Evolutionary conservation across 495 filamentous ascomycete genomes (phyloP).

Genomic region (Daldinia grandis): DNA sequence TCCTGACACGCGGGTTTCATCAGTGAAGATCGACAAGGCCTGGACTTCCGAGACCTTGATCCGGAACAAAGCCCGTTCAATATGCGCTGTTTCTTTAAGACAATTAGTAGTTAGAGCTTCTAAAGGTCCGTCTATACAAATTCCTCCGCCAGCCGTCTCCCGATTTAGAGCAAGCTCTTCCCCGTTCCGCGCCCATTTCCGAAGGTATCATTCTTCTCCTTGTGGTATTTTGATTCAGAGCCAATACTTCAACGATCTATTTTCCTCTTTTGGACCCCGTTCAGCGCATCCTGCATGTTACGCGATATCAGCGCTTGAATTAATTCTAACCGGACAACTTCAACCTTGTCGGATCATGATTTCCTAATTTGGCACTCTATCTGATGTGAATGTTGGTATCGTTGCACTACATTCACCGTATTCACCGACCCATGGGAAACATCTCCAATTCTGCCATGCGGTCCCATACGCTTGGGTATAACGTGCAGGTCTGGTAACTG

Average conservation of each 20-base stretch:
- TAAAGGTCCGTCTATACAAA: conserved; percentile 12
- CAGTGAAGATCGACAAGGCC: conserved; percentile 27
- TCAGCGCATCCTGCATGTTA: conserved; percentile 41
- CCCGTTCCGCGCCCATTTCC: conserved; percentile 36
- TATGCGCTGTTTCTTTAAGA: not conserved
- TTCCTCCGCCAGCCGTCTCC: not conserved
- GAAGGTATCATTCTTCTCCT: conserved; percentile 27
- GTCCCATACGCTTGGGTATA: conserved; percentile 33
- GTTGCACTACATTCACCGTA: conserved; percentile 64
- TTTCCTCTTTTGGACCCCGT: conserved; percentile 7
- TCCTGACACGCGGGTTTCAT: conserved; percentile 1
- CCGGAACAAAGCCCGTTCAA: conserved; percentile 11
- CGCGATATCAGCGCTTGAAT: conserved; percentile 42
- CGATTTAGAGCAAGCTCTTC: conserved; percentile 12
- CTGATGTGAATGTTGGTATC: conserved; percentile 38
- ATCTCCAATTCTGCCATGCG: not conserved
- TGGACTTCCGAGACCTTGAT: conserved; percentile 30
- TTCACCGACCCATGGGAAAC: conserved; percentile 58
- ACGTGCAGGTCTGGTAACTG: conserved; percentile 36
- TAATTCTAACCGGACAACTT: conserved; percentile 42
- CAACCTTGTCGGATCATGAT: conserved; percentile 34
- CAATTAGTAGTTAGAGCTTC: conserved; percentile 4
- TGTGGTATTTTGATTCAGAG: conserved; percentile 11
- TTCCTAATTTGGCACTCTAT: conserved; percentile 18
- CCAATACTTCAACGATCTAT: conserved; percentile 1